These are phyloP conservation scores for Globisporangium abappressorium DNA, from an alignment of 352 stramenopile species.

Conservation along the genomic window DNA sequence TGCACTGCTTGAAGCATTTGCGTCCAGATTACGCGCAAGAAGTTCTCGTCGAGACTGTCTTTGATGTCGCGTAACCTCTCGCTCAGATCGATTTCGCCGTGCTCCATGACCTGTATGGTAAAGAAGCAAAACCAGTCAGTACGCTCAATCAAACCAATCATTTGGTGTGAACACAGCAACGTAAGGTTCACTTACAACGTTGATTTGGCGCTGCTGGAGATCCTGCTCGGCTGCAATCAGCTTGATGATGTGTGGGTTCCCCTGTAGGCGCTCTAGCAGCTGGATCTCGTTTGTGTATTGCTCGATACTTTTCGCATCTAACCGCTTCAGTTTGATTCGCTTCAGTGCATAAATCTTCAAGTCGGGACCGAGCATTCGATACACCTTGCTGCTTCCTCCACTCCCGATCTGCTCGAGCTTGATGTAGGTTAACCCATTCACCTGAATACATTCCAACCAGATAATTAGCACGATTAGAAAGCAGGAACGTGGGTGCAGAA, in stretches of 20 bases:
- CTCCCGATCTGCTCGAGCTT: constrained; percentile 97
- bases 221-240: constrained; percentile 95
- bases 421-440: constrained; percentile 92
- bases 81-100: constrained; percentile 97
- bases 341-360: constrained; percentile 97
- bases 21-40: constrained; percentile 97
- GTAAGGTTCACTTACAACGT: constrained; percentile 42
- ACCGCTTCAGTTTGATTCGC: constrained; percentile 94
- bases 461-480: background rate
- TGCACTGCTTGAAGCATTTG: constrained; percentile 98
- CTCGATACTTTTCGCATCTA: constrained; percentile 89
- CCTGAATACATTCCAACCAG: constrained; percentile 25
- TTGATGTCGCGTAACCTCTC: constrained; percentile 86
- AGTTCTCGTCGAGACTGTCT: constrained; percentile 94
- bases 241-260: constrained; percentile 95
- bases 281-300: constrained; percentile 98
- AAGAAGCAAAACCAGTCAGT: constrained; percentile 1
- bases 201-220: constrained; percentile 63
- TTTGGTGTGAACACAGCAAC: background rate
- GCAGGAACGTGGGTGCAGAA: background rate
- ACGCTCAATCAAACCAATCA: background rate
- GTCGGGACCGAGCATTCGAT: constrained; percentile 91
- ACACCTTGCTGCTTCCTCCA: constrained; percentile 97
- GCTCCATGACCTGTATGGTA: constrained; percentile 92
- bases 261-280: constrained; percentile 90